phyloP scores from a whole-genome alignment of 306 rosid species.

The Lathyrus tuberosus region DNA sequence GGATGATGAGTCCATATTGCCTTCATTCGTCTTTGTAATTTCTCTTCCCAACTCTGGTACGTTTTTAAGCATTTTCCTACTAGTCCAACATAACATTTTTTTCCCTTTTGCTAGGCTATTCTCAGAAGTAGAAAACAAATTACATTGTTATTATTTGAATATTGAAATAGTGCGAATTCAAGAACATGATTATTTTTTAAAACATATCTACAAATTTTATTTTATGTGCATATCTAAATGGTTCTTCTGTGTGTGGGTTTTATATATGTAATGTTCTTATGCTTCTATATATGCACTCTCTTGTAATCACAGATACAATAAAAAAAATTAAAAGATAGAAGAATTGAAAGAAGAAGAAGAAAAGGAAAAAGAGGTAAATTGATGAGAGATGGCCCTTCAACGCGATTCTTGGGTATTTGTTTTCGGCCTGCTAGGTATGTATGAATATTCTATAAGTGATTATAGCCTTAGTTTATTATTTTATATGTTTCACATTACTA shows the following conservation, averaged over 20 bases:
- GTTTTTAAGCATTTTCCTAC: neutral
- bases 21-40: neutral
- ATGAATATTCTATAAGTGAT: neutral
- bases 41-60: neutral
- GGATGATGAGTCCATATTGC: neutral
- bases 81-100: too few relatives aligned
- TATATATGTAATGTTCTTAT: too few relatives aligned
- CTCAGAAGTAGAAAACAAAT: too few relatives aligned
- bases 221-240: too few relatives aligned
- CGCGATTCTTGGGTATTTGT: conserved; percentile 49
- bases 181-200: too few relatives aligned
- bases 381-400: conserved; percentile 50
- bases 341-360: too few relatives aligned
- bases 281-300: too few relatives aligned
- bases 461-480: neutral
- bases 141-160: too few relatives aligned
- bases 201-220: too few relatives aligned
- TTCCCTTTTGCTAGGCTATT: too few relatives aligned
- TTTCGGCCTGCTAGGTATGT: conserved; percentile 81
- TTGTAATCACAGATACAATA: neutral
- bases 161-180: too few relatives aligned
- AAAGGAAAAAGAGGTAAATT: neutral
- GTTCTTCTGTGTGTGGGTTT: too few relatives aligned
- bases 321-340: neutral
- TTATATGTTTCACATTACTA: neutral